A percentile compares a stretch with the other conserved stretches of the same genome.
Conservation (phyloP, 768 basidiomycete species). For the Lepiota venenata region DNA sequence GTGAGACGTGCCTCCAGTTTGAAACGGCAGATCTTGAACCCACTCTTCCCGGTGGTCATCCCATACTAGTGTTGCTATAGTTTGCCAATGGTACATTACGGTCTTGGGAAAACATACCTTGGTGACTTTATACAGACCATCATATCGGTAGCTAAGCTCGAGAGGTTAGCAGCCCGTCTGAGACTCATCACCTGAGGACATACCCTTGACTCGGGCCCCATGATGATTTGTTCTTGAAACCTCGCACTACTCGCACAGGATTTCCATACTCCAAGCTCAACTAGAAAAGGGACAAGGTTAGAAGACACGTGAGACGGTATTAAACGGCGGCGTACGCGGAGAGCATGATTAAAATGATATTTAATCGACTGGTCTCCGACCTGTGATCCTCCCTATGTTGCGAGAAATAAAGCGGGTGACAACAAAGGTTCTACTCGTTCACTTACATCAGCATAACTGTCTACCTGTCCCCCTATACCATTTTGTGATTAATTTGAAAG, state of each 20-base stretch:
- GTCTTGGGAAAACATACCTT: conserved; percentile 20
- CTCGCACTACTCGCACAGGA: conserved; percentile 42
- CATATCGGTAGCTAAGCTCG: conserved; percentile 34
- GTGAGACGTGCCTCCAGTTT: conserved; percentile 10
- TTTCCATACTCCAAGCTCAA: conserved; percentile 27
- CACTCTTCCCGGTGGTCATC: conserved; percentile 8
- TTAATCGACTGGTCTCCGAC: conserved; percentile 30
- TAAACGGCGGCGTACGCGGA: conserved; percentile 21
- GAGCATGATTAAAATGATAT: conserved; percentile 30
- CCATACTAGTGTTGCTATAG: neutral
- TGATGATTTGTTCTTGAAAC: conserved; percentile 21
- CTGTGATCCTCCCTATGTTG: conserved; percentile 18
- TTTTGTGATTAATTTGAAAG: neutral
- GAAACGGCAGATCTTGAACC: conserved; percentile 12
- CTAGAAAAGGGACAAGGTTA: neutral
- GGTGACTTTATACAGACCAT: conserved; percentile 37
- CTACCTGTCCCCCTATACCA: conserved; percentile 5
- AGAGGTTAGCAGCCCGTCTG: neutral
- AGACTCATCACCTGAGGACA: conserved; percentile 3
- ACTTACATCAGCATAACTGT: neutral
- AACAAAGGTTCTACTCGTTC: neutral
- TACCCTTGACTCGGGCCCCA: conserved; percentile 35
- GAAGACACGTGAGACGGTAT: neutral
- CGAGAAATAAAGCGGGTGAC: conserved; percentile 14
- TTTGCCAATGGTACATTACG: neutral